These are phyloP conservation scores for Colletotrichum sp. DNA, from an alignment of 2,329 filamentous ascomycete genomes.

Conservation along the genomic window DNA sequence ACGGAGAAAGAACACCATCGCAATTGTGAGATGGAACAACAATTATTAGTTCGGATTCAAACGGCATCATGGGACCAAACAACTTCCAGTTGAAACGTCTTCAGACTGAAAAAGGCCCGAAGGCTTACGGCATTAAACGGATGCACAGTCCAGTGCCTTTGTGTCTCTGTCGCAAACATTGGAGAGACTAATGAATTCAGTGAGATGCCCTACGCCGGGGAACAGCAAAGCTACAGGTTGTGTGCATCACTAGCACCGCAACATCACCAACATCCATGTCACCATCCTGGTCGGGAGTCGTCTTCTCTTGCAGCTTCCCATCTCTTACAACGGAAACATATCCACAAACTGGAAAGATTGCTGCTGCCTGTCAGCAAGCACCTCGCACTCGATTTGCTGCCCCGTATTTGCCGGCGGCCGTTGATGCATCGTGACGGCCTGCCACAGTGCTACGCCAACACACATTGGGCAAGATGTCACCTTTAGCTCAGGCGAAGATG, in stretches of 20 bases:
- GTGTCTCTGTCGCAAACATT: neutral
- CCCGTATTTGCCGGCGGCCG: neutral
- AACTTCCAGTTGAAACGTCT: neutral
- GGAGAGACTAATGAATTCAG: neutral
- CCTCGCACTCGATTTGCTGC: neutral
- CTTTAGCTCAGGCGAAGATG: neutral
- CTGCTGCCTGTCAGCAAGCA: neutral
- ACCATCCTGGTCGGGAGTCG: neutral
- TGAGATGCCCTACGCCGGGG: neutral
- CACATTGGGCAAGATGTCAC: neutral
- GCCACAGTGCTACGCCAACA: neutral
- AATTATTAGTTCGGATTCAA: neutral
- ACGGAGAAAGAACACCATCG: neutral
- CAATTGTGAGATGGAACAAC: neutral
- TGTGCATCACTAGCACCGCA: neutral
- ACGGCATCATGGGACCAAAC: neutral
- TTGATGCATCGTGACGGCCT: neutral
- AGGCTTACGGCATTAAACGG: neutral
- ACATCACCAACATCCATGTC: neutral
- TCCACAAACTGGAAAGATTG: neutral
- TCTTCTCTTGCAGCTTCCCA: neutral
- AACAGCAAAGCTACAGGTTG: neutral
- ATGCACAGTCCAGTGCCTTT: neutral
- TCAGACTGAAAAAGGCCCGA: neutral
- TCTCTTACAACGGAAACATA: neutral